These are phyloP conservation scores for Coemansia sp. DNA, from an alignment of 192 early-diverging fungal genomes.

Conservation along the genomic window DNA sequence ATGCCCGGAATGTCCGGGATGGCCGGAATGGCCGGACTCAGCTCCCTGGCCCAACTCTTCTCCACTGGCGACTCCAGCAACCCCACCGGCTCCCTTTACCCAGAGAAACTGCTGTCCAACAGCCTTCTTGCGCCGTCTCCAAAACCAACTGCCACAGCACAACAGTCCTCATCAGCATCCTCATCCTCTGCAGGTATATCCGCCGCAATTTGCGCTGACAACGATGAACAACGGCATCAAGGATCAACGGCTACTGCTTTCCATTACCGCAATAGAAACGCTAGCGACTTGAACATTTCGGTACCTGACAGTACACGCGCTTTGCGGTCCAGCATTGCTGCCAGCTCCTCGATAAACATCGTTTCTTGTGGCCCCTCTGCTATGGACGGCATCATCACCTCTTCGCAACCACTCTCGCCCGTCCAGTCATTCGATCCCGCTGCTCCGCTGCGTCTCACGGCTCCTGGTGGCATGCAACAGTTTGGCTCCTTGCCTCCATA, in stretches of 20 bases:
- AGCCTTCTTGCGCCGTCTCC: conserved; percentile 35
- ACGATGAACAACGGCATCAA: too few species aligned
- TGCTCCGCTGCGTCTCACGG: conserved; percentile 25
- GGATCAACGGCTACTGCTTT: background rate
- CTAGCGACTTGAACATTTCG: too few species aligned
- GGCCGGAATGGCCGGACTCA: conserved; percentile 37
- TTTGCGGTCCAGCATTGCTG: too few species aligned
- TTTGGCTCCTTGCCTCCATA: conserved; percentile 44
- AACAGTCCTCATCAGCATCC: background rate
- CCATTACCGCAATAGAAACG: too few species aligned
- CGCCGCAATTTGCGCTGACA: background rate
- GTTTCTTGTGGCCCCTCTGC: background rate
- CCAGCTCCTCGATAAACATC: too few species aligned
- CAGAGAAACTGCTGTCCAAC: conserved; percentile 35
- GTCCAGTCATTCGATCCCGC: conserved; percentile 10
- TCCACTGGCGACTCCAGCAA: conserved; percentile 29
- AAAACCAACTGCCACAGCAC: background rate
- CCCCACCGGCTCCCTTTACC: conserved; percentile 28
- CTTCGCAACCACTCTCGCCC: background rate
- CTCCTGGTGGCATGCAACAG: conserved; percentile 33
- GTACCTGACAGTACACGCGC: too few species aligned
- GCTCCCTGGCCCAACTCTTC: conserved; percentile 23
- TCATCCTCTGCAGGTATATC: background rate
- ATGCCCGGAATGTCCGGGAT: conserved; percentile 5
- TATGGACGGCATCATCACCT: background rate